Evolutionary conservation across 257 asterid species (phyloP), one percentile per base, ranked within the genome.

Genomic region (Thymus quinquecostatus): DNA sequence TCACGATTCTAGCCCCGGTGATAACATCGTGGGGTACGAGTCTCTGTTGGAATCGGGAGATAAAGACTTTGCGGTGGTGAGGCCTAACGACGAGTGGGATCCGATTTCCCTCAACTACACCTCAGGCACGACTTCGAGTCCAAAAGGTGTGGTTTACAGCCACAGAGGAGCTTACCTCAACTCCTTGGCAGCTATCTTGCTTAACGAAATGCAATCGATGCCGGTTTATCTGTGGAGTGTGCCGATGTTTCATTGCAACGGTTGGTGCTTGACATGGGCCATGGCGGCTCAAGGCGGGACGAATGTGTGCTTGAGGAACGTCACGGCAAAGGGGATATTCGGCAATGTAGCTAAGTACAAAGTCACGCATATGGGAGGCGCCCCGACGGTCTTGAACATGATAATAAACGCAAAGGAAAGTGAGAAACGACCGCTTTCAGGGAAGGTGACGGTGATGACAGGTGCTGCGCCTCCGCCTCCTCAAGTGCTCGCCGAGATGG

Each of bases 231-330:
- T 89, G 1, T 89, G 97, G 96, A 84, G 86, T 0, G 91, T 89
- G 9, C 95, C 87, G 8, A 89, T 87, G 96, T 91, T 91, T 36
- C 92, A 91, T 9, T 89, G 95, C 77, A 91, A 83, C 3, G 96
- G 97, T 1, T 91, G 96, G 97, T 85, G 91, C 66, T 73, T 85
- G 77, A 77, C 96, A 5, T 91, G 97, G 97, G 82, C 79, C 14
- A 54, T 89, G 78, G 96, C 97, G 0, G 97, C 95, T 2, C 73
- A 86, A 48, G 97, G 97, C 3, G 96, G 96, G 75, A 83, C 87
- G 1, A 91, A 87, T 28, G 30, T 91, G 45, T 89, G 92, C 53
- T 68, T 82, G 0, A 66, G 91, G 64, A 74, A 83, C 2, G 80
- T 83, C 51, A 69, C 81, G 0, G 81, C 91, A 2, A 60, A 59